Conservation (phyloP, 2,329 filamentous ascomycete genomes). For the Ascochyta rabiei region DNA sequence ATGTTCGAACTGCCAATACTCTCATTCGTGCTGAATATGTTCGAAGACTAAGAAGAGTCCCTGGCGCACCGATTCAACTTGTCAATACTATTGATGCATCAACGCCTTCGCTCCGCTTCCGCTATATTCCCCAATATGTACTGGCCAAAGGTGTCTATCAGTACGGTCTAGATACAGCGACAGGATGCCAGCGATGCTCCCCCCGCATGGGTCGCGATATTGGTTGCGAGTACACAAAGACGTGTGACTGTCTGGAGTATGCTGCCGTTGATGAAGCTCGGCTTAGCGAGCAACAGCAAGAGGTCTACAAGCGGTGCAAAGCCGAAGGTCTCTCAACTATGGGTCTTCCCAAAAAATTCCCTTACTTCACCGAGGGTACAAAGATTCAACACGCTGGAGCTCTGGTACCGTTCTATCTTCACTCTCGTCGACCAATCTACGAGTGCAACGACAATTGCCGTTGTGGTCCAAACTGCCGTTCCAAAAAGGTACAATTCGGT, state of each 20-base stretch:
- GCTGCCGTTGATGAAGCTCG: conserved; percentile 56
- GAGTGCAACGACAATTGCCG: conserved; percentile 77
- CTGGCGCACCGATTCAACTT: conserved; percentile 59
- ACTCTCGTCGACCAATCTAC: conserved; percentile 65
- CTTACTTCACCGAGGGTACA: conserved; percentile 59
- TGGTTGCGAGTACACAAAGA: conserved; percentile 67
- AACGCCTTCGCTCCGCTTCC: conserved; percentile 66
- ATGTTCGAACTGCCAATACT: conserved; percentile 39
- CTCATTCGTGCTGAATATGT: conserved; percentile 50
- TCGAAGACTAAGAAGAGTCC: conserved; percentile 32
- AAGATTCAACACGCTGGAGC: conserved; percentile 34
- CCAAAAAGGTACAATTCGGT: conserved; percentile 77
- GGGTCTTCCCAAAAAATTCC: conserved; percentile 60
- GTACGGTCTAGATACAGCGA: conserved; percentile 66
- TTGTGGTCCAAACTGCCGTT: conserved; percentile 70
- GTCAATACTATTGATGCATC: conserved; percentile 66
- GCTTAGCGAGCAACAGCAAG: conserved; percentile 37
- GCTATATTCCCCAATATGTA: conserved; percentile 69
- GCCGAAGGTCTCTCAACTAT: conserved; percentile 34
- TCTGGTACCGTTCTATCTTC: conserved; percentile 52
- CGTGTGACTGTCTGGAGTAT: conserved; percentile 72
- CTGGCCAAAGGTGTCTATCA: conserved; percentile 64
- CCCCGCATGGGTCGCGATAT: conserved; percentile 58
- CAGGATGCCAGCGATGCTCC: conserved; percentile 69
- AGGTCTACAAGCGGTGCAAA: conserved; percentile 24